These are phyloP conservation scores for Plasmodium vinckei DNA, from an alignment of 169 alveolate genomes.

Conservation along the genomic window DNA sequence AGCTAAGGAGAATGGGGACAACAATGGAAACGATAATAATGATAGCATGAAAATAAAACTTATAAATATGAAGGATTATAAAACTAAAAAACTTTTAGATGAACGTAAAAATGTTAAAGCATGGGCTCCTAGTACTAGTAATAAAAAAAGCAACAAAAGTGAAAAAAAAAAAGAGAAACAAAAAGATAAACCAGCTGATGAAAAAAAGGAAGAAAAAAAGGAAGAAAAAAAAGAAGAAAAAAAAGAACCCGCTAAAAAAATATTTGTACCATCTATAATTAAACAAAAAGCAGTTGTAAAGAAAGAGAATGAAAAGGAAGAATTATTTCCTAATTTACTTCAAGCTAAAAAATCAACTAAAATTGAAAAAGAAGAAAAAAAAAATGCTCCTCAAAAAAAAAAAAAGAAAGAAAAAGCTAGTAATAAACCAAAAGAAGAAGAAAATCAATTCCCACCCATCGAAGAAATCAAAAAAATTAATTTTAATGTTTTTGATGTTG, in stretches of 20 bases:
- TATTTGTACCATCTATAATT: slow-evolving; percentile 36
- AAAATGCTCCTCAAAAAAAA: slow-evolving; percentile 45
- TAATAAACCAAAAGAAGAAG: slow-evolving; percentile 44
- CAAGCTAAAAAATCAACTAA: slow-evolving; percentile 53
- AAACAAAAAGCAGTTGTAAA: slow-evolving; percentile 13
- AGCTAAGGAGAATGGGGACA: slow-evolving; percentile 27
- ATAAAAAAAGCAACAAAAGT: slow-evolving; percentile 16
- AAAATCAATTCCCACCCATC: slow-evolving; percentile 29
- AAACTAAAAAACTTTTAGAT: slow-evolving; percentile 63
- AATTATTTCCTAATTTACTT: slow-evolving; percentile 52
- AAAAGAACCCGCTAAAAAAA: slow-evolving; percentile 26
- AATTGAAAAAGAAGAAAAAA: slow-evolving; percentile 63
- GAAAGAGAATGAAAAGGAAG: slow-evolving; percentile 29
- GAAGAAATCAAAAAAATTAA: slow-evolving; percentile 56
- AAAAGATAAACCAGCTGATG: background rate
- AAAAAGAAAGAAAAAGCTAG: slow-evolving; percentile 51
- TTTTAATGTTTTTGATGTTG: slow-evolving; percentile 64
- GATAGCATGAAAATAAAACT: slow-evolving; percentile 53
- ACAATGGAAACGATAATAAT: slow-evolving; percentile 12
- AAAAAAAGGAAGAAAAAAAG: background rate
- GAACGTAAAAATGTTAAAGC: slow-evolving; percentile 71
- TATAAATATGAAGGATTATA: slow-evolving; percentile 69
- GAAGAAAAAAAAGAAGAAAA: background rate
- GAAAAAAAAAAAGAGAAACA: slow-evolving; percentile 24
- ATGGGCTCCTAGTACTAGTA: slow-evolving; percentile 38